phyloP scores from a whole-genome alignment of 257 asterid genomes.

The Lycium barbarum region DNA sequence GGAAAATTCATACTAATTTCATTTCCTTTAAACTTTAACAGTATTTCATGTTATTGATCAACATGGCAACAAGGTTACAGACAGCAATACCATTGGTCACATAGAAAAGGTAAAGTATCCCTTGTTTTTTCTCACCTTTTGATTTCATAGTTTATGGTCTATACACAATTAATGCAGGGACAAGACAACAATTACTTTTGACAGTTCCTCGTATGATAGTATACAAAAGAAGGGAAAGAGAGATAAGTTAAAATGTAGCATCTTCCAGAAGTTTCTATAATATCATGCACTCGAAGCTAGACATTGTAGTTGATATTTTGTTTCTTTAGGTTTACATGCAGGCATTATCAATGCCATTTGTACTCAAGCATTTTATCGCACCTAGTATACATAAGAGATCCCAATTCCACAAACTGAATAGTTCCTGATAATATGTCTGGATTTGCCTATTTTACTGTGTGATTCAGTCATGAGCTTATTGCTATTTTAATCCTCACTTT shows the following conservation, averaged over 20 bases:
- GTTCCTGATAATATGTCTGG: constrained; percentile 11
- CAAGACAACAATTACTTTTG: neutral
- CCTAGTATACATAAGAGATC: neutral
- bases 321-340: constrained; percentile 18
- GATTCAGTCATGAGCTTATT: neutral
- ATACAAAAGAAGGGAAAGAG: constrained; percentile 28
- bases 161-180: neutral
- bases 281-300: neutral
- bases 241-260: neutral
- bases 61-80: constrained; percentile 81
- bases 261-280: neutral
- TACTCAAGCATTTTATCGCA: neutral
- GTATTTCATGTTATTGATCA: constrained; percentile 97
- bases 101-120: constrained; percentile 73
- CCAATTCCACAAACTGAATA: neutral
- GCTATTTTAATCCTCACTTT: neutral
- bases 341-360: constrained; percentile 11
- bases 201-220: neutral
- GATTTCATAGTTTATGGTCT: constrained; percentile 4
- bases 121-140: constrained; percentile 26
- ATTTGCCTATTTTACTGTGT: neutral
- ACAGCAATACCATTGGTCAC: constrained; percentile 67
- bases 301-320: neutral
- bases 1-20: neutral
- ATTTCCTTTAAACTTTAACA: constrained; percentile 53